Evolutionary conservation across 2,329 filamentous ascomycete genomes (phyloP).

Genomic region (Verruconis gallopava): DNA sequence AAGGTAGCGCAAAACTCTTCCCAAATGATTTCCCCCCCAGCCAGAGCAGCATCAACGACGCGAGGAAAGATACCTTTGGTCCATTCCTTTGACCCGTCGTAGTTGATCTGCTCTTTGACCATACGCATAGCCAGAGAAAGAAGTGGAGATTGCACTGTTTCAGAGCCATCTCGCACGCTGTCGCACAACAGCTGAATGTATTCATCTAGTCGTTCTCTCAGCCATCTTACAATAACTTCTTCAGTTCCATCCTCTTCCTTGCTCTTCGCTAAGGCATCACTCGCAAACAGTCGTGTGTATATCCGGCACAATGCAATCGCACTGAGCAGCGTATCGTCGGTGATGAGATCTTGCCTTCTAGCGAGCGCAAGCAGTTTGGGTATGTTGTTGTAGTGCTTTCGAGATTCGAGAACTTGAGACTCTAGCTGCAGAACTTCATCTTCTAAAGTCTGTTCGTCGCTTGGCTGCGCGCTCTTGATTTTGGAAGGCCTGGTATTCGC

Average conservation of each 20-base stretch:
- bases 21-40: constrained; percentile 40
- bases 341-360: background rate
- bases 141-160: constrained; percentile 51
- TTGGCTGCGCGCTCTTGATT: constrained; percentile 1
- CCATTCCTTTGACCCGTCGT: constrained; percentile 54
- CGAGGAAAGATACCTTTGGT: constrained; percentile 52
- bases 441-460: constrained; percentile 3
- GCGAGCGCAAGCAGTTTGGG: constrained; percentile 50
- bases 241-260: constrained; percentile 55
- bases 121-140: constrained; percentile 73
- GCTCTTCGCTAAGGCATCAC: constrained; percentile 54
- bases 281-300: constrained; percentile 68
- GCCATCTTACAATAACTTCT: constrained; percentile 59
- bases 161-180: constrained; percentile 48
- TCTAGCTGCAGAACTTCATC: constrained; percentile 42
- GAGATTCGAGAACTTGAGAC: constrained; percentile 69
- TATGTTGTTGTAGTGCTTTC: constrained; percentile 88
- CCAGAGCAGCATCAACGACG: constrained; percentile 51
- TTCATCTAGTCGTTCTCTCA: constrained; percentile 60
- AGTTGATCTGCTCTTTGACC: constrained; percentile 63
- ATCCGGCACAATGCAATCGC: constrained; percentile 74
- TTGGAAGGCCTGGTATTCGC: background rate
- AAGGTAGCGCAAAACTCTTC: constrained; percentile 67
- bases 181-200: constrained; percentile 51
- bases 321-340: constrained; percentile 44